Percentiles rank a stretch among this genome's conserved stretches.
These are phyloP conservation scores for Rhododendron ferrugineum DNA, from an alignment of 148 eudicot species.

Conservation along the genomic window DNA sequence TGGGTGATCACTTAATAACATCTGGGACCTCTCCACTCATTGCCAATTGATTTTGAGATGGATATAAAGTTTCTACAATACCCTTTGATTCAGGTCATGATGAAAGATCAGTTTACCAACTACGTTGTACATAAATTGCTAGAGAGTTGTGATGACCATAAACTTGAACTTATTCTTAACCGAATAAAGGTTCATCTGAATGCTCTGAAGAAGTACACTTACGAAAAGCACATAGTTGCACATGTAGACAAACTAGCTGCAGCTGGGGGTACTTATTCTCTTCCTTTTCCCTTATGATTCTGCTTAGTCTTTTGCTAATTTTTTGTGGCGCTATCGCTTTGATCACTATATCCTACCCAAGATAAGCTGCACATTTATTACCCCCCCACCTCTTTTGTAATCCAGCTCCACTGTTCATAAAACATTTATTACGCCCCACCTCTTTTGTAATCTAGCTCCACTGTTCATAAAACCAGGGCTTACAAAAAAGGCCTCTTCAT, in stretches of 20 bases:
- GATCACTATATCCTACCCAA: too few species aligned
- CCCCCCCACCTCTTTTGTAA: too few species aligned
- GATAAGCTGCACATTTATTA: too few species aligned
- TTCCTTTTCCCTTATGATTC: neutral
- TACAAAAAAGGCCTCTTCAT: too few species aligned
- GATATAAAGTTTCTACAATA: too few species aligned
- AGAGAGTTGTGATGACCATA: conserved; percentile 84
- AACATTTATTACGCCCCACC: too few species aligned
- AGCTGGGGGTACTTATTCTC: conserved; percentile 62
- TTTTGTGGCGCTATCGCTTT: neutral
- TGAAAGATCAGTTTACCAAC: conserved; percentile 74
- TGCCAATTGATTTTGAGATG: too few species aligned
- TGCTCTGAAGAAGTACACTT: conserved; percentile 88
- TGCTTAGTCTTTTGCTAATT: neutral
- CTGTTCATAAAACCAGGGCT: too few species aligned
- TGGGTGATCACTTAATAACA: too few species aligned
- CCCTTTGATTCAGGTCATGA: conserved; percentile 62
- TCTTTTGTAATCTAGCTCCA: too few species aligned
- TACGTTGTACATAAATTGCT: conserved; percentile 56
- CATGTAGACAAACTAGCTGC: conserved; percentile 96
- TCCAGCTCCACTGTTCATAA: too few species aligned
- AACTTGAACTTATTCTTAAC: conserved; percentile 66
- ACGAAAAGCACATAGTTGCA: conserved; percentile 87
- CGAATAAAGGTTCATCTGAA: conserved; percentile 83
- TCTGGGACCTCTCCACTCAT: too few species aligned